Base-by-base conservation (phyloP, 148 eudicot genomes). In the Fagopyrum tataricum region DNA sequence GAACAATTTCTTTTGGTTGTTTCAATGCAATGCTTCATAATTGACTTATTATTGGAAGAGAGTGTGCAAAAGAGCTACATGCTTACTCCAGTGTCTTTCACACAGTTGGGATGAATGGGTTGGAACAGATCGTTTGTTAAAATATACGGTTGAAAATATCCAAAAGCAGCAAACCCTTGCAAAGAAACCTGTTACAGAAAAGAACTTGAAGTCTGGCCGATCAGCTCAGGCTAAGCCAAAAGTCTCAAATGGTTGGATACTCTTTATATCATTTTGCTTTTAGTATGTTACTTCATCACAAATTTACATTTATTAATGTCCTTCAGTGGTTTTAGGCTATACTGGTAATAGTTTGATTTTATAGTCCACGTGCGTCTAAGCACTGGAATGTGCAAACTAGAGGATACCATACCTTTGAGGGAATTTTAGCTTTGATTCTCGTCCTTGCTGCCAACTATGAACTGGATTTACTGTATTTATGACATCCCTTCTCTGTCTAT, bases 61-160 rank as follows among this genome's bases (percentile, higher is more conserved):
- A 31, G 37, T 31, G 64, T 39, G 31, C 40, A 49, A 46, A 18
- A 55, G 42, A 47, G 62, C 48, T 76, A 39, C 53, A 81, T 66
- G 17, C 77, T 78, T 80, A 71, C 64, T 59, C 74, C 37, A 72
- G 37, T 74, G 77, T 88, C 64, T 80, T 86, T 75, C 48, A 79
- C 82, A 81, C 91, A 95, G 99, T 82, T 95, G 99, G 99, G 99
- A 95, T 84, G 99, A 95, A 87, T 95, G 99, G 99, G 99, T 95
- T 77, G 94, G 89, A 70, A 66, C 73, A 52, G 96, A 87, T 76
- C 92, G 99, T 68, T 73, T 95, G 85, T 74, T 95, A 96, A 91
- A 95, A 76, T 43, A 81, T 81, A 87, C 87, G 12, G 87, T 80
- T 67, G 99, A 95, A 80, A 95, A 91, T 77, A 71, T 88, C 44